Percentiles rank a stretch among this genome's conserved stretches.
These are phyloP conservation scores for Psilocybe sp. DNA, from an alignment of 768 basidiomycete genomes.

Conservation along the genomic window DNA sequence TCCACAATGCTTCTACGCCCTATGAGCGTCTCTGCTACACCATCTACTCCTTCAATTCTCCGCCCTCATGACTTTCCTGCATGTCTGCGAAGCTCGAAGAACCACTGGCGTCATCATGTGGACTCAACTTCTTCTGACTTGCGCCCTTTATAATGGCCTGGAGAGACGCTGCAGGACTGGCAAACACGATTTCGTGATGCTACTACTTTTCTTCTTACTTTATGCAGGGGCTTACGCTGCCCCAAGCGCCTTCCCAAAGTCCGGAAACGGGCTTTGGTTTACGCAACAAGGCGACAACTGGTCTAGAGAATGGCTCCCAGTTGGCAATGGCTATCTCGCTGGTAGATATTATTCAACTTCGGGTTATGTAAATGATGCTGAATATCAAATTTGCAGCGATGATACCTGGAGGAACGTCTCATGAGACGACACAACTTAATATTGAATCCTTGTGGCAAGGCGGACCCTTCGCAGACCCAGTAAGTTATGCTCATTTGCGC, in stretches of 20 bases:
- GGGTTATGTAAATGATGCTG: not conserved
- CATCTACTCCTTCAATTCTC: too few species aligned
- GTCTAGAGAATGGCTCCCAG: conserved; percentile 60
- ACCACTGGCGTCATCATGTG: too few species aligned
- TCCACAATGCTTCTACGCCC: too few species aligned
- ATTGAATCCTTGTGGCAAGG: conserved; percentile 78
- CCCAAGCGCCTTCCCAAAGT: conserved; percentile 51
- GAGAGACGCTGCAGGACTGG: too few species aligned
- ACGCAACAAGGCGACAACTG: conserved; percentile 49
- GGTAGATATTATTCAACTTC: conserved; percentile 31
- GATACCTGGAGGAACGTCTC: conserved; percentile 57
- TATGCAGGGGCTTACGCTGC: conserved; percentile 2
- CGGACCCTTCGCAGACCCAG: conserved; percentile 66
- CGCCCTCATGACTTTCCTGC: too few species aligned
- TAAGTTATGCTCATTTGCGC: conserved; percentile 24
- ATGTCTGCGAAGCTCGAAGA: too few species aligned
- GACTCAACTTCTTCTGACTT: too few species aligned
- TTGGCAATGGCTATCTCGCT: conserved; percentile 73
- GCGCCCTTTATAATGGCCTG: too few species aligned
- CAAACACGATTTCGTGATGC: too few species aligned
- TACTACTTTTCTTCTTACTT: too few species aligned
- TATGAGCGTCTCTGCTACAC: too few species aligned
- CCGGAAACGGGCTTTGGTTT: conserved; percentile 78
- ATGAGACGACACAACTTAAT: conserved; percentile 66
- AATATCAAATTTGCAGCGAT: conserved; percentile 30